Evolutionary conservation across 1,284 basidiomycete species (phyloP).

Genomic region (Ustilago trichophora): DNA sequence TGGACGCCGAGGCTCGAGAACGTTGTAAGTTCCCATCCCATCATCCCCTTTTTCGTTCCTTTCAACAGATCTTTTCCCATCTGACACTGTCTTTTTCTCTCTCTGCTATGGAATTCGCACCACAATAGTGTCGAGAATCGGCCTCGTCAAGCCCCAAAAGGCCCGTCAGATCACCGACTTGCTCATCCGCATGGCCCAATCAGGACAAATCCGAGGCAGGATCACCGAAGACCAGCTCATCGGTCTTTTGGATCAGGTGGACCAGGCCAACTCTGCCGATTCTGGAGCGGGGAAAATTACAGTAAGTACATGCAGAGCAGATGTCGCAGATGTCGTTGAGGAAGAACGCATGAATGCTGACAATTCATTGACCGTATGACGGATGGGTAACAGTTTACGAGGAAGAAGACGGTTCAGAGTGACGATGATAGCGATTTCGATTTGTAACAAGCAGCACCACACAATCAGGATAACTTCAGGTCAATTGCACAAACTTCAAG

Average conservation of each 20-base stretch:
- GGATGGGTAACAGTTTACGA: conserved; percentile 52
- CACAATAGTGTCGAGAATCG: conserved; percentile 82
- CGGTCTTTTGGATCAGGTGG: conserved; percentile 89
- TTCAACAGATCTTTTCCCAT: background rate
- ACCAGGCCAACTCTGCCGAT: conserved; percentile 52
- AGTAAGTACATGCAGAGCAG: no score
- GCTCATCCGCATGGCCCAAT: conserved; percentile 87
- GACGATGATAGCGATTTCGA: conserved; percentile 59
- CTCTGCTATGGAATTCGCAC: no score
- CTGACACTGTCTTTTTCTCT: no score
- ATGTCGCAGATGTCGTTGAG: no score
- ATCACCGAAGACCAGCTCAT: conserved; percentile 90
- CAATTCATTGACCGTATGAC: no score
- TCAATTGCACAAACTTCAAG: no score
- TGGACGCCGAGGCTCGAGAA: conserved; percentile 87
- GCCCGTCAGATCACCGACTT: conserved; percentile 86
- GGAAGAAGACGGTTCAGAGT: conserved; percentile 46
- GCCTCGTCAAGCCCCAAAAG: conserved; percentile 87
- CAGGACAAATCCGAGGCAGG: conserved; percentile 85
- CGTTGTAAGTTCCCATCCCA: conserved; percentile 75
- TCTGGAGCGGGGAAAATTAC: conserved; percentile 57
- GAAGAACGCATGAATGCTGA: no score
- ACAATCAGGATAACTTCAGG: no score
- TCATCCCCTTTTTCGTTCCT: background rate
- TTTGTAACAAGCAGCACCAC: conserved; percentile 12